Conservation (phyloP, 225 moss, liverwort and hornwort species). For the Rhytidiadelphus loreus region DNA sequence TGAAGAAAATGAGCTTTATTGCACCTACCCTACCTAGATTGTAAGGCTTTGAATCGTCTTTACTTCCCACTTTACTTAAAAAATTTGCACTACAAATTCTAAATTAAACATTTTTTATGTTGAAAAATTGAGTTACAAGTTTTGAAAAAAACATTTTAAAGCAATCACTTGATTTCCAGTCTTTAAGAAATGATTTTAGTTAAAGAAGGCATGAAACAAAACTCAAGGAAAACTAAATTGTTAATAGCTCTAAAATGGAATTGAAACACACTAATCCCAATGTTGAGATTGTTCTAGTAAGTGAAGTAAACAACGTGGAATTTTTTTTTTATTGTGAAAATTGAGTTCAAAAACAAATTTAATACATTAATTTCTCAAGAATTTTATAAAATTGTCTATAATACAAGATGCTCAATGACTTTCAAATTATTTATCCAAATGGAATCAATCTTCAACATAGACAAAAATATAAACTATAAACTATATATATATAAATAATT, state of each 20-base stretch:
- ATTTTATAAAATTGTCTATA: background rate
- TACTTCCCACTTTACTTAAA: too few species aligned
- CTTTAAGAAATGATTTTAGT: too few species aligned
- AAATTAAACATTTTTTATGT: background rate
- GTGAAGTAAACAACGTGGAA: rapidly evolving
- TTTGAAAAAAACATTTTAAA: background rate
- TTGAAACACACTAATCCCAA: background rate
- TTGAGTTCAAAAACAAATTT: rapidly evolving
- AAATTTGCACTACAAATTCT: background rate
- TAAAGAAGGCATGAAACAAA: rapidly evolving
- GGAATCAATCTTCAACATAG: background rate
- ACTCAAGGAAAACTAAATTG: background rate
- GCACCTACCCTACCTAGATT: rapidly evolving
- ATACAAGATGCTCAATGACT: background rate
- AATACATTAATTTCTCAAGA: background rate
- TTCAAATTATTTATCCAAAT: background rate
- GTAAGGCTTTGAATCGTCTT: background rate
- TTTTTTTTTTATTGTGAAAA: background rate
- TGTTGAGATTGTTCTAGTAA: background rate
- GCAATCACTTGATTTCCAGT: background rate
- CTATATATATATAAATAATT: too few species aligned
- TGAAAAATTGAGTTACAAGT: background rate
- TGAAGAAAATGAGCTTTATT: background rate
- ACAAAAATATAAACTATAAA: background rate
- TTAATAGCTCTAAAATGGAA: background rate